These are phyloP conservation scores for Dactylellina cionopaga DNA, from an alignment of 2,329 filamentous ascomycete species.

Conservation along the genomic window DNA sequence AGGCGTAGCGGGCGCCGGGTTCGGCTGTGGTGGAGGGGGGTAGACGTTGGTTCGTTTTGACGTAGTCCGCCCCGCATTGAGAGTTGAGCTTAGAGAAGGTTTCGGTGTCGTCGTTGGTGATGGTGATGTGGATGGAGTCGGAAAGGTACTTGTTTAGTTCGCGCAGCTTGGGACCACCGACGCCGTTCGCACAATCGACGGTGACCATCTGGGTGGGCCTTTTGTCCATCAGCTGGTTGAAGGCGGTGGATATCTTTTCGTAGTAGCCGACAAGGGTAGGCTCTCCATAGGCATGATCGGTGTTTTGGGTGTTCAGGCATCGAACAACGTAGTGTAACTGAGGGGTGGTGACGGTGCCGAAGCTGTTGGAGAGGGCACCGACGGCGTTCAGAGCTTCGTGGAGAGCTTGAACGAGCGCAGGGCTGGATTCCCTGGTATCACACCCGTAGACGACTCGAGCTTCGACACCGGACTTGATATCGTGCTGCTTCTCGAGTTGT, in stretches of 20 bases:
- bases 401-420: constrained; percentile 80
- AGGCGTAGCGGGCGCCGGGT: constrained; percentile 82
- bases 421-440: constrained; percentile 92
- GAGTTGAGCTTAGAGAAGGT: constrained; percentile 88
- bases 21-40: constrained; percentile 83
- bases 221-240: constrained; percentile 81
- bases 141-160: constrained; percentile 85
- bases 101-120: constrained; percentile 92
- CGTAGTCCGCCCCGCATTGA: constrained; percentile 94
- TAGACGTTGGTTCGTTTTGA: constrained; percentile 95
- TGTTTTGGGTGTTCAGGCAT: constrained; percentile 91
- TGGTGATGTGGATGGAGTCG: constrained; percentile 79
- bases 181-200: constrained; percentile 96
- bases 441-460: constrained; percentile 88
- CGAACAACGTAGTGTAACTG: constrained; percentile 96
- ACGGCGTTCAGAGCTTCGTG: constrained; percentile 81
- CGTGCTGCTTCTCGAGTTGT: constrained; percentile 77
- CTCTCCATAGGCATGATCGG: constrained; percentile 85
- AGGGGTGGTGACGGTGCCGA: constrained; percentile 92
- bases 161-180: constrained; percentile 88
- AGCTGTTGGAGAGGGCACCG: constrained; percentile 79
- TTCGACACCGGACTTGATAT: constrained; percentile 73
- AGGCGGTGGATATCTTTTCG: constrained; percentile 85
- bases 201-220: constrained; percentile 76
- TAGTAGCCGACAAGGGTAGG: constrained; percentile 94